Evolutionary conservation across 345 rosid genomes (phyloP).

Genomic region (Lumnitzera racemosa): DNA sequence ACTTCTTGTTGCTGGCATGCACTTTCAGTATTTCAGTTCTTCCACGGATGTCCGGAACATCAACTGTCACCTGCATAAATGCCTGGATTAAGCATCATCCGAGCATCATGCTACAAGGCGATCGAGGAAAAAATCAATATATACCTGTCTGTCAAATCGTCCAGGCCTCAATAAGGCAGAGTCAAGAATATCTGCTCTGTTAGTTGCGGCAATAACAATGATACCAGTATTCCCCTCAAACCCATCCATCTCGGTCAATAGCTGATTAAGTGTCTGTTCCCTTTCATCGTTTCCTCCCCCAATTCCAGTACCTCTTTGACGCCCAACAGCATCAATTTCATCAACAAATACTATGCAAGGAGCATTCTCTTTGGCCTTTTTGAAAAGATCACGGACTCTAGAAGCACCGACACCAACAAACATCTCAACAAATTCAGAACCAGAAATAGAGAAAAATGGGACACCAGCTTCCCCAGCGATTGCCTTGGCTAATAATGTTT

Average conservation of each 20-base stretch:
- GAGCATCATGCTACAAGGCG: not conserved
- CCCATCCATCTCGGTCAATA: constrained; percentile 97
- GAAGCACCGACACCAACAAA: constrained; percentile 99
- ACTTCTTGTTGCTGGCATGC: constrained; percentile 84
- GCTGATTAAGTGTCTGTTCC: constrained; percentile 96
- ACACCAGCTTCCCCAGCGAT: constrained; percentile 99
- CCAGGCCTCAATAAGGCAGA: constrained; percentile 93
- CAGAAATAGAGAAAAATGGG: constrained; percentile 90
- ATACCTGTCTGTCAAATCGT: constrained; percentile 92
- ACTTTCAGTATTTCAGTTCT: constrained; percentile 91
- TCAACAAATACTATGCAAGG: constrained; percentile 98
- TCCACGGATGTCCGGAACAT: constrained; percentile 87
- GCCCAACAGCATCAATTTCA: constrained; percentile 97
- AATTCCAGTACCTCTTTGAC: constrained; percentile 92
- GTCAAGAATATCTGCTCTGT: constrained; percentile 89
- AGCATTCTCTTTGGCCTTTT: constrained; percentile 91
- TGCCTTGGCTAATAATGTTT: constrained; percentile 96
- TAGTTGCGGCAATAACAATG: constrained; percentile 91
- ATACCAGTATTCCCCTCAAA: constrained; percentile 94
- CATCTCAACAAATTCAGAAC: constrained; percentile 99
- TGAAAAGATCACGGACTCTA: constrained; percentile 88
- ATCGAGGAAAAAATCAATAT: not conserved
- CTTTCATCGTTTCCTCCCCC: constrained; percentile 99
- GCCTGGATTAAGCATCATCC: not conserved
- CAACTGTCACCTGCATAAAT: constrained; percentile 64